Base-by-base conservation (phyloP, 2,329 filamentous ascomycete species). In the Laburnicola sp. region DNA sequence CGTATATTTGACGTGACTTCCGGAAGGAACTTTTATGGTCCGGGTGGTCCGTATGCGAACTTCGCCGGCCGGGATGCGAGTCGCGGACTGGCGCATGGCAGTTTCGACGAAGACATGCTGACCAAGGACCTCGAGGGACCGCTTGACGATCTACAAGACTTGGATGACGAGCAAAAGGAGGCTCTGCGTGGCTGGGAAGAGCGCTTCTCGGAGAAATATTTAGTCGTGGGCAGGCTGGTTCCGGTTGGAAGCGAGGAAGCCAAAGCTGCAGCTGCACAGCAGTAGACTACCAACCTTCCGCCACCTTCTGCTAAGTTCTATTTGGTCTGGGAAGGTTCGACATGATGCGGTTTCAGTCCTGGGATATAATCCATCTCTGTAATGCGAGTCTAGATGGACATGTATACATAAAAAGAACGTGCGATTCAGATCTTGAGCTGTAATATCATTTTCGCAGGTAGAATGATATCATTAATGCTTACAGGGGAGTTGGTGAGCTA, bases 31-130 rank as follows among this genome's bases (percentile, higher is more conserved):
- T 97, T 97, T 75, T 99, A 99, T 76, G 94, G 94, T 3, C 94
- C 94, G 21, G 92, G 91, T 9, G 93, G 93, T 0, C 91, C 93
- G 2, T 99, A 99, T 74, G 86, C 87, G 73, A 97, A 97, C 77
- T 99, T 99, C 70, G 94, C 94, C 0, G 94, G 94, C 0, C 81
- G 92, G 34, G 94, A 99, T 74, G 94, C 94, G 21, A 91, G 84
- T 58, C 82, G 93, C 45, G 94, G 94, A 1, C 77, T 99, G 53
- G 93, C 94, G 1, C 89, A 84, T 73, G 90, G 92, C 52, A 96
- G 90, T 76, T 97, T 99, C 73, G 94, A 97, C 70, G 85, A 89
- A 78, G 88, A 92, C 5, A 96, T 97, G 91, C 77, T 97, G 75
- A 97, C 94, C 16, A 85, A 93, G 78, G 88, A 97, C 72, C 76